Conservation (phyloP, 1,284 basidiomycete genomes). For the Cutaneotrichosporon sp. region DNA sequence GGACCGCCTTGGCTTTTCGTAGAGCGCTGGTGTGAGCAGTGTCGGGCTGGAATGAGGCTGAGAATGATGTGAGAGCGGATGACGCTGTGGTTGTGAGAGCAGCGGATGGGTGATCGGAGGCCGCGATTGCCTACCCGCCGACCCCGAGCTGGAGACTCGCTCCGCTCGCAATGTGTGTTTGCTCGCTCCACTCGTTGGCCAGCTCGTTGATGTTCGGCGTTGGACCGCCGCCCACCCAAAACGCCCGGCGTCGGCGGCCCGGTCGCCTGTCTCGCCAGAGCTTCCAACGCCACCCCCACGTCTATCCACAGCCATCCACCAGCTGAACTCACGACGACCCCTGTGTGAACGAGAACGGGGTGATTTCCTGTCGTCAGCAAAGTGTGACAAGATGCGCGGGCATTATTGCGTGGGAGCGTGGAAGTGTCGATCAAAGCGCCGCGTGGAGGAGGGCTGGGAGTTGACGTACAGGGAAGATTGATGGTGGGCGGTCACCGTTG, state of each 20-base stretch:
- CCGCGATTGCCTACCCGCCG: no score
- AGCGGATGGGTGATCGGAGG: background rate
- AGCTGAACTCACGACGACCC: constrained; percentile 1
- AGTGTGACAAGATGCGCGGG: no score
- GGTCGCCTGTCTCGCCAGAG: no score
- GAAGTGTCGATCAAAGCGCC: background rate
- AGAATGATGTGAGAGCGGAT: background rate
- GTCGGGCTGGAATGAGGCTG: background rate
- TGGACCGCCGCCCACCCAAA: no score
- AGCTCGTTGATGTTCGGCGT: no score
- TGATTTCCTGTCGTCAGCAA: constrained; percentile 10
- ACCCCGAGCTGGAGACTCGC: no score
- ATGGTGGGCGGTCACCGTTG: background rate
- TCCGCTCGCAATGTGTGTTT: no score
- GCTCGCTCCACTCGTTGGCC: no score
- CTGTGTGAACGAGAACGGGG: constrained; percentile 9
- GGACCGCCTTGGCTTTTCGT: constrained; percentile 23
- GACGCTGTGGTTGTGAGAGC: background rate
- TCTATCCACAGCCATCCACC: background rate
- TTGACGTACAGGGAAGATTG: constrained; percentile 11
- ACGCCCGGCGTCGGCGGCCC: no score
- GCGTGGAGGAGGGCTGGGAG: background rate
- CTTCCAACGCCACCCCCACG: background rate
- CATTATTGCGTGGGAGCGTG: no score
- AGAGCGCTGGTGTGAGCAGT: constrained; percentile 13